These are phyloP conservation scores for Helichrysum umbraculigerum DNA, from an alignment of 129 eudicot species.

Conservation along the genomic window DNA sequence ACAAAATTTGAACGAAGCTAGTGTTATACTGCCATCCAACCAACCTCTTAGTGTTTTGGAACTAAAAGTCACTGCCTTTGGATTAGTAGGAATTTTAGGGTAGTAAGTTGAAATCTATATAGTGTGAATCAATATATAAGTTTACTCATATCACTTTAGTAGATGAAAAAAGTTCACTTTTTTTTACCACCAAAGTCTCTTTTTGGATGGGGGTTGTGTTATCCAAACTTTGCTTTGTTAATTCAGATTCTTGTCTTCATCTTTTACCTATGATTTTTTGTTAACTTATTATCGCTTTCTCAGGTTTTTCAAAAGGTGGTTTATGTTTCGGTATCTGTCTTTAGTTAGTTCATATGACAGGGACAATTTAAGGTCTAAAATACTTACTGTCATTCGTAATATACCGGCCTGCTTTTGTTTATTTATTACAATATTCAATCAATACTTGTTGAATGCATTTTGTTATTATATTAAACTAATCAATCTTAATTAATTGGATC, in stretches of 20 bases:
- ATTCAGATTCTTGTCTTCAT: slow-evolving; percentile 27
- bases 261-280: slow-evolving; percentile 6
- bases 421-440: not conserved
- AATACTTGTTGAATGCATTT: not conserved
- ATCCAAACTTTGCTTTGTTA: slow-evolving; percentile 12
- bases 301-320: slow-evolving; percentile 42
- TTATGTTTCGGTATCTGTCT: slow-evolving; percentile 36
- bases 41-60: not conserved
- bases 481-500: not conserved
- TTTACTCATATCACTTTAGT: not conserved
- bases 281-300: not conserved
- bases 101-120: not conserved
- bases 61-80: slow-evolving; percentile 8
- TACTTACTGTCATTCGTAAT: not conserved
- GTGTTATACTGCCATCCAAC: not conserved
- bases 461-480: not conserved
- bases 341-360: not conserved
- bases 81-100: slow-evolving; percentile 1
- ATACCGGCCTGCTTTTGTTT: not conserved
- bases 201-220: not conserved
- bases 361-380: not conserved
- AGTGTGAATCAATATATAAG: not conserved
- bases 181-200: not conserved
- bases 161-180: not conserved
- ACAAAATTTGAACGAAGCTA: not conserved